Evolutionary conservation across 1,284 basidiomycete genomes (phyloP).

Genomic region (Mycena sp.): DNA sequence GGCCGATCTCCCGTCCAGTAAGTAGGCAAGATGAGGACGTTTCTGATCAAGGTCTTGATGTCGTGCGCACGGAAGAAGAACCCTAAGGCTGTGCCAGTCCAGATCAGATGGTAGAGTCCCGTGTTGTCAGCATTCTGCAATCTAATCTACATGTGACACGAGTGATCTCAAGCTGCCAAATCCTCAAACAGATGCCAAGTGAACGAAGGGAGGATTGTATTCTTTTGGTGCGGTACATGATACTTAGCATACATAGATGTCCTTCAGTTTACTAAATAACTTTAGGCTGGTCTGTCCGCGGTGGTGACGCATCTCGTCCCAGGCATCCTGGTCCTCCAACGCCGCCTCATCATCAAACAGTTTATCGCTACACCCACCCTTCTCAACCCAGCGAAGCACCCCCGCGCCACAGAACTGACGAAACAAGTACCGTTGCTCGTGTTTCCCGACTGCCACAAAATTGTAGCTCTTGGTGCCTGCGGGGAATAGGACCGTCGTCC

Average conservation of each 20-base stretch:
- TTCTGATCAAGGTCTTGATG: too few relatives aligned
- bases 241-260: slow-evolving; percentile 1
- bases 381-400: slow-evolving; percentile 15
- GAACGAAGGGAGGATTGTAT: too few relatives aligned
- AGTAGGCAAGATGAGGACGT: too few relatives aligned
- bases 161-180: too few relatives aligned
- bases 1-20: too few relatives aligned
- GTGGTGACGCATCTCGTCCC: not conserved
- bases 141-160: too few relatives aligned
- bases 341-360: not conserved
- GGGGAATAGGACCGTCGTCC: not conserved
- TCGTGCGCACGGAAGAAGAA: too few relatives aligned
- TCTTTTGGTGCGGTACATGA: too few relatives aligned
- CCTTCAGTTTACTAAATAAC: not conserved
- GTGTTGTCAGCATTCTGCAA: too few relatives aligned
- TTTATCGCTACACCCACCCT: slow-evolving; percentile 13
- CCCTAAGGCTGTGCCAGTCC: too few relatives aligned
- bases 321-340: not conserved
- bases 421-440: slow-evolving; percentile 11
- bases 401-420: slow-evolving; percentile 15
- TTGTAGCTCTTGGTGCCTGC: not conserved
- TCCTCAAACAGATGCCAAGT: too few relatives aligned
- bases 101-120: too few relatives aligned
- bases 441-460: slow-evolving; percentile 1
- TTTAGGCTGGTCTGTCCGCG: not conserved